phyloP scores from a whole-genome alignment of 2,329 filamentous ascomycete species.

The Aspergillus hortae region DNA sequence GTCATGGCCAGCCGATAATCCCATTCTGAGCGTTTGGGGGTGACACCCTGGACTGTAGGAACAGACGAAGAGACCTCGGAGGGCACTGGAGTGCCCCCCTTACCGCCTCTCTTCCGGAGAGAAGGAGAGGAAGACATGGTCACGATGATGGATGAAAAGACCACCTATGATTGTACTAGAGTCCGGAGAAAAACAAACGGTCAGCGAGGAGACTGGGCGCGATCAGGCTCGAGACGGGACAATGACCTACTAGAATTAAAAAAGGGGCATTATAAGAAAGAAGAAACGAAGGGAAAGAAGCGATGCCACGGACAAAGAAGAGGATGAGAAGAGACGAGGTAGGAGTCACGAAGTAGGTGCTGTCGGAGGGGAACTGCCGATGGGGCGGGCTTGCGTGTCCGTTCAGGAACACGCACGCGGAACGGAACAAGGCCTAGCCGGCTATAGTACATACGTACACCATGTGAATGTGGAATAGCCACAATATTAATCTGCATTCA shows the following conservation, averaged over 20 bases:
- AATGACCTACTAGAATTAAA: conserved; percentile 9
- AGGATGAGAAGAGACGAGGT: background rate
- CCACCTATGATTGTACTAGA: conserved; percentile 10
- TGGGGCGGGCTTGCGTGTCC: background rate
- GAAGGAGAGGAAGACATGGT: conserved; percentile 33
- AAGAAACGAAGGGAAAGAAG: background rate
- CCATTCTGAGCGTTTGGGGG: conserved; percentile 57
- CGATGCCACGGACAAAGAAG: background rate
- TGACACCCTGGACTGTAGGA: conserved; percentile 5
- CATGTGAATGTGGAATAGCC: no score
- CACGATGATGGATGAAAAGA: conserved; percentile 12
- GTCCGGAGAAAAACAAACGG: background rate
- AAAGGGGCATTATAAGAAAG: conserved; percentile 15
- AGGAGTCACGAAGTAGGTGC: background rate
- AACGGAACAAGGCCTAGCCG: background rate
- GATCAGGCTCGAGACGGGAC: background rate
- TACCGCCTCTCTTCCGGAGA: conserved; percentile 42
- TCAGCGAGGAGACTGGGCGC: background rate
- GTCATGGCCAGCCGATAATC: conserved; percentile 78
- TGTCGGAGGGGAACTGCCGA: background rate
- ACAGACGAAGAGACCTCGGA: conserved; percentile 20
- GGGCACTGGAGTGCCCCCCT: conserved; percentile 31
- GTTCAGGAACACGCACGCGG: background rate
- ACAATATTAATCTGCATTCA: no score
- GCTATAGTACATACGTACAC: no score